A percentile compares a stretch with the other conserved stretches of the same genome.
Evolutionary conservation across 345 rosid species (phyloP).

Genomic region (Fremontodendron californicum): DNA sequence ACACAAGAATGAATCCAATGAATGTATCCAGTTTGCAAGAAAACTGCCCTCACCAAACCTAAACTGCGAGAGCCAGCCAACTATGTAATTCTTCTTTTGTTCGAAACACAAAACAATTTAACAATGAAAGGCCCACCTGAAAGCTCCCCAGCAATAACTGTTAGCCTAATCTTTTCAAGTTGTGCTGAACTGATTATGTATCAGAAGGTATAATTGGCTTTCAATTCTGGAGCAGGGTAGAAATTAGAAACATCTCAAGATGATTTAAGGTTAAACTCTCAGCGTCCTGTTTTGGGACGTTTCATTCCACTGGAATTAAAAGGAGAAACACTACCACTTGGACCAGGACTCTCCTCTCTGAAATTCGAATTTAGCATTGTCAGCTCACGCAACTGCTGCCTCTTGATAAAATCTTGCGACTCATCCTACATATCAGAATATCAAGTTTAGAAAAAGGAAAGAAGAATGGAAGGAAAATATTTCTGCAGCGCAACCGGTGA

Average conservation of each 20-base stretch:
- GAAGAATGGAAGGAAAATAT: not conserved
- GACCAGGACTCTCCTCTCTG: too few species aligned
- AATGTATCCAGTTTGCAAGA: slow-evolving; percentile 37
- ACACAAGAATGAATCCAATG: slow-evolving; percentile 63
- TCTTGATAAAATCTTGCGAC: slow-evolving; percentile 85
- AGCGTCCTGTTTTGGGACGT: slow-evolving; percentile 92
- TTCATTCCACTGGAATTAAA: slow-evolving; percentile 93
- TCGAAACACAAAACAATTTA: slow-evolving; percentile 18
- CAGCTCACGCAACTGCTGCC: slow-evolving; percentile 91
- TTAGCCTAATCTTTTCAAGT: slow-evolving; percentile 41
- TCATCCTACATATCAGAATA: slow-evolving; percentile 56
- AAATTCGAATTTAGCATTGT: slow-evolving; percentile 82
- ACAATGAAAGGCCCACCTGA: slow-evolving; percentile 24
- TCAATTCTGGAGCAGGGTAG: slow-evolving; percentile 23
- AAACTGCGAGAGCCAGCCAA: slow-evolving; percentile 24
- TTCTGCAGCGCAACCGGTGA: not conserved
- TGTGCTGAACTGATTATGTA: slow-evolving; percentile 36
- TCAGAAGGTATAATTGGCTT: slow-evolving; percentile 29
- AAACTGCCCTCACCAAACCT: slow-evolving; percentile 45
- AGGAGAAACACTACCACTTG: too few species aligned
- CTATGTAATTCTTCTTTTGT: slow-evolving; percentile 21
- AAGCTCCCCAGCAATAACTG: slow-evolving; percentile 49
- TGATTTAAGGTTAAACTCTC: slow-evolving; percentile 9
- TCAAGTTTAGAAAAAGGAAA: not conserved
- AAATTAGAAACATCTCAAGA: slow-evolving; percentile 9